Evolutionary conservation across 176 grass and related monocot species (phyloP).

Genomic region (Phoenix roebelenii): DNA sequence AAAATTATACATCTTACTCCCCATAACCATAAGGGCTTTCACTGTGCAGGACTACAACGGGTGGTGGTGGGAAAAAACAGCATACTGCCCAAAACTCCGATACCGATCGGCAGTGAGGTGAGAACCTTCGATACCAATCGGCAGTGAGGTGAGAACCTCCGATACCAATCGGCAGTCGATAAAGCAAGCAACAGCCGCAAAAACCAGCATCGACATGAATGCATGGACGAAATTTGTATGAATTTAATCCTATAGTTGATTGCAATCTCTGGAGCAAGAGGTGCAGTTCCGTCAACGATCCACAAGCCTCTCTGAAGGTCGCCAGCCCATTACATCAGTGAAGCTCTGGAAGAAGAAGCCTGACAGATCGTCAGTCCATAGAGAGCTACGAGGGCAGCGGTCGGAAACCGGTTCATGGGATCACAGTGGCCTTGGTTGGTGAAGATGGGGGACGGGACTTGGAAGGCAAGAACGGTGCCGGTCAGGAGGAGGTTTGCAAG

Average conservation of each 20-base stretch:
- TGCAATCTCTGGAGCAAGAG: neutral
- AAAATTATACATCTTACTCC: too few relatives aligned
- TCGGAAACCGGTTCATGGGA: conserved; percentile 33
- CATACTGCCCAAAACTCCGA: conserved; percentile 35
- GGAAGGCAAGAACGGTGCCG: conserved; percentile 68
- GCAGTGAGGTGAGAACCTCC: conserved; percentile 28
- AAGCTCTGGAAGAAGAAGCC: conserved; percentile 51
- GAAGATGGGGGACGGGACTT: conserved; percentile 63
- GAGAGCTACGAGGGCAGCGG: conserved; percentile 36
- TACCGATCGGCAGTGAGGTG: conserved; percentile 23
- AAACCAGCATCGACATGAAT: conserved; percentile 38
- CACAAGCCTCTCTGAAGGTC: conserved; percentile 31
- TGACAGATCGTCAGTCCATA: conserved; percentile 21
- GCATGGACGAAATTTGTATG: conserved; percentile 38
- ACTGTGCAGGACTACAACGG: neutral
- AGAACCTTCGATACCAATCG: conserved; percentile 32
- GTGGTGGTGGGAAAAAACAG: conserved; percentile 55
- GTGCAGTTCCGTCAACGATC: conserved; percentile 15
- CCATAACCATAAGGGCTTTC: too few relatives aligned
- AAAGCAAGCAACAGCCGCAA: conserved; percentile 30
- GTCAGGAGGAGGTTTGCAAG: conserved; percentile 84
- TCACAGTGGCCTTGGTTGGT: conserved; percentile 46
- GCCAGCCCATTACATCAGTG: conserved; percentile 59
- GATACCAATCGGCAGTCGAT: conserved; percentile 24
- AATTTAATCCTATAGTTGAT: conserved; percentile 16